Evolutionary conservation across 345 rosid genomes (phyloP).

Genomic region (Cardiospermum halicacabum): DNA sequence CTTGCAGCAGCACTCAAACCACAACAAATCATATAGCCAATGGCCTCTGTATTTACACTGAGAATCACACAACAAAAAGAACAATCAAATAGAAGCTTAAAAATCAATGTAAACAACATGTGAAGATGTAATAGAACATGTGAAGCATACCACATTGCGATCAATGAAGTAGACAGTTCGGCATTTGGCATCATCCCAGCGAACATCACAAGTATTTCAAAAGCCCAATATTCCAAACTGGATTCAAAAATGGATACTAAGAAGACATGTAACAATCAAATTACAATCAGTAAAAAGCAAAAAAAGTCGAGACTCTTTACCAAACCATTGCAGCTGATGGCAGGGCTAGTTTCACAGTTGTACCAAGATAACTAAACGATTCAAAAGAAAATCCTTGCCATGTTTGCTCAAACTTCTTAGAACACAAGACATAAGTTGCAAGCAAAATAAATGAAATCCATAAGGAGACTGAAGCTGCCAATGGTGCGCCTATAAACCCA

Average conservation of each 20-base stretch:
- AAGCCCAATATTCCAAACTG: constrained; percentile 78
- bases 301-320: constrained; percentile 30
- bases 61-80: neutral
- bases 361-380: constrained; percentile 26
- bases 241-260: neutral
- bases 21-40: constrained; percentile 60
- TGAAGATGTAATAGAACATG: neutral
- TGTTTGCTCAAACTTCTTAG: constrained; percentile 41
- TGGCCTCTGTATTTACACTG: constrained; percentile 54
- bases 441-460: constrained; percentile 54
- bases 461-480: constrained; percentile 63
- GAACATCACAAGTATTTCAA: constrained; percentile 63
- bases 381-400: constrained; percentile 53
- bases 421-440: constrained; percentile 34
- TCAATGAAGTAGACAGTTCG: constrained; percentile 47
- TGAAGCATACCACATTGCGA: constrained; percentile 55
- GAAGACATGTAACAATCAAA: neutral
- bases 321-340: constrained; percentile 84
- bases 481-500: constrained; percentile 66
- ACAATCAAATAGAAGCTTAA: neutral
- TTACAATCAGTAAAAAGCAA: neutral
- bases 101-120: neutral
- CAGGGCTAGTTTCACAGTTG: constrained; percentile 49
- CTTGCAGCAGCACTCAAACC: constrained; percentile 83
- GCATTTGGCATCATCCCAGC: constrained; percentile 70